Base-by-base conservation (phyloP, 805 yeast species). In the Cyberlindnera americana region DNA sequence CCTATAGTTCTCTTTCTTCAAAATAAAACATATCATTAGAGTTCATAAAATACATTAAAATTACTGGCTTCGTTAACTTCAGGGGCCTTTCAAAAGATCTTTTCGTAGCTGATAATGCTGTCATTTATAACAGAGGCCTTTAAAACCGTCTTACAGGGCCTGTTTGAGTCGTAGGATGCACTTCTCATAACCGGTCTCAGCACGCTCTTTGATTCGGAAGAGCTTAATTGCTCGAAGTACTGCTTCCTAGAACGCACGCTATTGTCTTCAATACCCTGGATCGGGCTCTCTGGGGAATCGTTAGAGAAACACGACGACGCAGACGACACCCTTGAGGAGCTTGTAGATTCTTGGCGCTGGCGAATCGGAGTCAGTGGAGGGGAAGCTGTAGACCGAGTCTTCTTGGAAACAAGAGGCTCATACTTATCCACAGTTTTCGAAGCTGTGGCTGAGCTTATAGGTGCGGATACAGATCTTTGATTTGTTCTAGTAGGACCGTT, bases 111-210 rank as follows among this genome's bases (percentile, higher is more conserved):
- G 18, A 52, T 52, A 22, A 39, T 31, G 28, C 41, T 41, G n/a
- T 53, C 52, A 25, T 44, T 37, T n/a, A 40, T 25, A 13, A 53
- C 55, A 2, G 41, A 34, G 2, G 57, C 57, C 21, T 35, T 52
- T 19, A 53, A 29, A 3, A 52, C 35, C 3, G 56, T 52, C 29
- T 49, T 47, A 3, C 50, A 45, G 1, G 53, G 57, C 32, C 43
- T 51, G 15, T 41, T 13, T 9, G 18, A 14, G 8, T 6, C 26
- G 21, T 19, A 7, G 3, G 33, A 21, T 19, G 33, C 9, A 5
- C 16, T 18, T 16, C 35, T 12, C 12, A 19, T 24, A 15, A 33
- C 35, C 13, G 27, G 22, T 4, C 29, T 19, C n/a, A 33, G 15
- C 22, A 33, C 23, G 22, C 16, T 33, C 10, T 33, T n/a, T n/a